Conservation (phyloP, 257 asterid species). For the Avicennia marina region DNA sequence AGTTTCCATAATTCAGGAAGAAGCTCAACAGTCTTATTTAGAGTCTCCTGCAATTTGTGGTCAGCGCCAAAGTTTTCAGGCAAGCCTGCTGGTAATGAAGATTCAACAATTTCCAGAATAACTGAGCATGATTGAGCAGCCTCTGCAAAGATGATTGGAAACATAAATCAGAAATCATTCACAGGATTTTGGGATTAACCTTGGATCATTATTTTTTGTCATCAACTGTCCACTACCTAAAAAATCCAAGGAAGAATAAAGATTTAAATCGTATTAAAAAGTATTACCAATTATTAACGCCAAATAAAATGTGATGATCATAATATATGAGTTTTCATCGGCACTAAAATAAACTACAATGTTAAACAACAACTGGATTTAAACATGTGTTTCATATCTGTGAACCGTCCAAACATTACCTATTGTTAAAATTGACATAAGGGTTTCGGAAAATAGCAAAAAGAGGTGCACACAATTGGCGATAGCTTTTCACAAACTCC, state of each 20-base stretch:
- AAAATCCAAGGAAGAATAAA: conserved; percentile 10
- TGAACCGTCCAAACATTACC: conserved; percentile 7
- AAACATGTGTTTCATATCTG: conserved; percentile 5
- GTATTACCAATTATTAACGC: neutral
- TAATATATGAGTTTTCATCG: conserved; percentile 2
- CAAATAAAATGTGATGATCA: neutral
- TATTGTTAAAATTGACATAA: conserved; percentile 1
- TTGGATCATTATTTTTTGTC: neutral
- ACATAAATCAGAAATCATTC: conserved; percentile 23
- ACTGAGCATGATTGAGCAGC: conserved; percentile 94
- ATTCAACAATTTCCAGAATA: conserved; percentile 87
- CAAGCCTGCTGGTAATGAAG: conserved; percentile 83
- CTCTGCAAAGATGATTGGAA: conserved; percentile 62
- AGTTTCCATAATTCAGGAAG: conserved; percentile 89
- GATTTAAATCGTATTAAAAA: neutral
- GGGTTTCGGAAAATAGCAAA: neutral
- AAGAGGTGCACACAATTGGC: conserved; percentile 1
- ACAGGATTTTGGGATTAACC: conserved; percentile 22
- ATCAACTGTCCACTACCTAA: neutral
- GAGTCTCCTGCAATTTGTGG: conserved; percentile 83
- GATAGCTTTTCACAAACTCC: too few species aligned
- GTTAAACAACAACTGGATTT: conserved; percentile 1
- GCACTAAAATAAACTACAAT: conserved; percentile 2
- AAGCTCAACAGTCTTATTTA: conserved; percentile 74
- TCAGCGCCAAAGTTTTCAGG: conserved; percentile 83